Evolutionary conservation across 176 grass and related monocot species (phyloP).

Genomic region (Bromus sterilis): DNA sequence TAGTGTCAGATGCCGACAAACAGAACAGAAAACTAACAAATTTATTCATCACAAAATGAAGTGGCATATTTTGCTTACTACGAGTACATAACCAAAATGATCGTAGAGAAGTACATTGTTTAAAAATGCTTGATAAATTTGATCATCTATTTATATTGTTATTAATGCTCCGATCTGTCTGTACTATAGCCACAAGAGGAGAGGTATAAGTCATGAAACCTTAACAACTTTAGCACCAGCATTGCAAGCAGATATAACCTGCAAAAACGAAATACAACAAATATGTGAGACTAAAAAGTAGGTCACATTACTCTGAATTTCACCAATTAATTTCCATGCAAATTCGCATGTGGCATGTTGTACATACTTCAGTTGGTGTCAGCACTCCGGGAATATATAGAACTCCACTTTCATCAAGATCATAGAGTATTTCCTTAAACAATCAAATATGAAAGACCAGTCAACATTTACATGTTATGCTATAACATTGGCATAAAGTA

Average conservation of each 20-base stretch:
- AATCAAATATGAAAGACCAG: slow-evolving; percentile 10
- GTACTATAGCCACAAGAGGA: slow-evolving; percentile 9
- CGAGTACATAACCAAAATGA: neutral
- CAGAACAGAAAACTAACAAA: neutral
- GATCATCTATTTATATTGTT: neutral
- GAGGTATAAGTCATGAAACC: slow-evolving; percentile 27
- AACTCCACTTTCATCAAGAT: slow-evolving; percentile 45
- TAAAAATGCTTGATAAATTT: neutral
- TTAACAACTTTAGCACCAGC: slow-evolving; percentile 69
- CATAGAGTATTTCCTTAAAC: slow-evolving; percentile 72
- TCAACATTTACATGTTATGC: neutral
- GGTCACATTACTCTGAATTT: neutral
- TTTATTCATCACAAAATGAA: neutral
- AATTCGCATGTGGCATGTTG: slow-evolving; percentile 2
- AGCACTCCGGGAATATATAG: slow-evolving; percentile 88
- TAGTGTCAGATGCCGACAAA: neutral
- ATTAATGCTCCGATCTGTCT: neutral
- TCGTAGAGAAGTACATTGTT: neutral
- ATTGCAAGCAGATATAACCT: slow-evolving; percentile 77
- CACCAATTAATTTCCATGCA: neutral
- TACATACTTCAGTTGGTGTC: slow-evolving; percentile 85
- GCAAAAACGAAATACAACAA: slow-evolving; percentile 13
- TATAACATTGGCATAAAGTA: neutral
- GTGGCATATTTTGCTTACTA: neutral
- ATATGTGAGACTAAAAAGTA: slow-evolving; percentile 15